A percentile compares a stretch with the other conserved stretches of the same genome.
Evolutionary conservation across 192 early-diverging fungal genomes (phyloP).

Genomic region (Coemansia sp.): DNA sequence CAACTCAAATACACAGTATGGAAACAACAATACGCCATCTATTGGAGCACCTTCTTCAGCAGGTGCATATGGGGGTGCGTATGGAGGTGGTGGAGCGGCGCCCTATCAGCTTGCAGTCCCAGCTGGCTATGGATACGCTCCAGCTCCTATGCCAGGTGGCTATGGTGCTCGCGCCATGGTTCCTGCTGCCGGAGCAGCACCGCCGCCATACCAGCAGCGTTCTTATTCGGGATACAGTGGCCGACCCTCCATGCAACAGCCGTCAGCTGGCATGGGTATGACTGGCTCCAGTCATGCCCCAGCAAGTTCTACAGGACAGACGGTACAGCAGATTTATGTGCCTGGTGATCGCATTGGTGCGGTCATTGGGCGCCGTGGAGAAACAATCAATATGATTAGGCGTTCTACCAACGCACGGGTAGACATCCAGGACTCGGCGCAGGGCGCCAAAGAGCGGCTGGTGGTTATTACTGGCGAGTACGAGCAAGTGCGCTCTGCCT

Average conservation of each 20-base stretch:
- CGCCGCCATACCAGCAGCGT: constrained; percentile 11
- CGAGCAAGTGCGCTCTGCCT: constrained; percentile 49
- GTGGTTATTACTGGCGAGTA: constrained; percentile 49
- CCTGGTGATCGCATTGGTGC: constrained; percentile 46
- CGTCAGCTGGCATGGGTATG: constrained; percentile 10
- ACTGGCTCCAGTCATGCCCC: constrained; percentile 9
- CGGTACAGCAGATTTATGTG: constrained; percentile 53
- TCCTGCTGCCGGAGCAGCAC: constrained; percentile 1
- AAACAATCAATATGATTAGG: constrained; percentile 49
- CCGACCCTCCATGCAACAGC: constrained; percentile 24
- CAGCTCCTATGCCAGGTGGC: constrained; percentile 23
- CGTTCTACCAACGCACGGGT: constrained; percentile 41
- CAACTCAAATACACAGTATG: constrained; percentile 22
- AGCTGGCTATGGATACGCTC: constrained; percentile 30
- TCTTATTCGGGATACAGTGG: constrained; percentile 15
- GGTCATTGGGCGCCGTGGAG: constrained; percentile 51
- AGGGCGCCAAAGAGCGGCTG: constrained; percentile 41
- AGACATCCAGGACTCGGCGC: constrained; percentile 50
- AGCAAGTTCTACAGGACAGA: constrained; percentile 20
- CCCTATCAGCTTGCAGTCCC: constrained; percentile 39
- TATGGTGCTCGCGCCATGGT: constrained; percentile 21
- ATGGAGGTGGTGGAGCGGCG: constrained; percentile 10
- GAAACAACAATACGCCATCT: neutral
- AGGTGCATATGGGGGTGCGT: constrained; percentile 23
- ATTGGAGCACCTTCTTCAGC: constrained; percentile 9